Evolutionary conservation across 2,329 filamentous ascomycete species (phyloP).

Genomic region (Hymenoscyphus fructigenus): DNA sequence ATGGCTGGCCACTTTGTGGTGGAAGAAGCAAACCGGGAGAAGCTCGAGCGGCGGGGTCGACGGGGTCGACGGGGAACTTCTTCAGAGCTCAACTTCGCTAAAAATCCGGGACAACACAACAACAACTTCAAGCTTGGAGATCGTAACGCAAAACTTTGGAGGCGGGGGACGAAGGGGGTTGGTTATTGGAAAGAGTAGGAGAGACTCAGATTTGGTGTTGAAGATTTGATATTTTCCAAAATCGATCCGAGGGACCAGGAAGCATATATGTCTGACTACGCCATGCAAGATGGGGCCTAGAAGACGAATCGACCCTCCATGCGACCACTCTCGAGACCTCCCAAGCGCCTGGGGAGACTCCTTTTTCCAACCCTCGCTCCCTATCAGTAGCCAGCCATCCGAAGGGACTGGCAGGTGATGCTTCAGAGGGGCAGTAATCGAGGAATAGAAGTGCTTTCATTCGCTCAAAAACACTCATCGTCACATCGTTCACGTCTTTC

Average conservation of each 20-base stretch:
- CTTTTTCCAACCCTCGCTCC: background rate
- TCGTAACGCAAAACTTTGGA: background rate
- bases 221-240: background rate
- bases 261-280: background rate
- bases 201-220: background rate
- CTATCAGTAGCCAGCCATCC: background rate
- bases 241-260: background rate
- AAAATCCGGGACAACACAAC: background rate
- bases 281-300: background rate
- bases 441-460: background rate
- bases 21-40: background rate
- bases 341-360: background rate
- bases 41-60: background rate
- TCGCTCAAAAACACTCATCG: background rate
- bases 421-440: background rate
- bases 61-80: background rate
- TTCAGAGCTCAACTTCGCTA: background rate
- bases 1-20: background rate
- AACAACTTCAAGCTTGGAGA: background rate
- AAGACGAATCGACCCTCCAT: background rate
- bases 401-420: background rate
- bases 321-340: background rate
- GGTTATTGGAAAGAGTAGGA: background rate
- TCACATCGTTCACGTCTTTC: background rate
- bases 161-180: background rate